Base-by-base conservation (phyloP, 2,329 filamentous ascomycete species). In the Daldinia sp. region DNA sequence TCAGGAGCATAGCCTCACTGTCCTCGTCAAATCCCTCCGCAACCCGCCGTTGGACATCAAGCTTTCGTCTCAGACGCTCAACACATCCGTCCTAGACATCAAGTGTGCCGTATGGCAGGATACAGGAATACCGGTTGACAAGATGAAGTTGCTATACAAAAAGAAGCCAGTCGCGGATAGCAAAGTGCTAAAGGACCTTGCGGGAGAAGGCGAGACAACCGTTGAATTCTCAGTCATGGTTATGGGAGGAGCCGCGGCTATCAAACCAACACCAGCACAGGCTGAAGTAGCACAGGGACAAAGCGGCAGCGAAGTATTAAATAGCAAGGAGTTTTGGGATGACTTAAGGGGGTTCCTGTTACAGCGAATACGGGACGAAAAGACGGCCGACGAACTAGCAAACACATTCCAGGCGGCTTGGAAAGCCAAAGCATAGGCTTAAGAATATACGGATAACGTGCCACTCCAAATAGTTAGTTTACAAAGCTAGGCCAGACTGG, bases 221-320 rank as follows among this genome's bases (percentile, higher is more conserved):
- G 81, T 94, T 0, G 93, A 97, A 76, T 89, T 98, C 66, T 87
- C 87, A 1, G 85, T 97, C 57, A 98, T 98, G 93, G 84, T 97
- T 17, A 87, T 97, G 74, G 91, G 90, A 2, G 93, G 92, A 11
- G 86, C 83, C 19, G 78, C 79, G 21, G 76, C 77, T n/a, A 70
- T 80, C 35, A 74, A 73, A n/a, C 75, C 75, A 15, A 71, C 77
- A 19, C 79, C 80, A 10, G 79, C 81, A 34, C 71, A 74, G 8
- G 75, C 78, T 49, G 80, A 75, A 30, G 69, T 77, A 39, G 83
- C 83, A 54, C 82, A 84, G 67, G 82, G 80, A 2, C 77, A 81
- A n/a, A 87, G 84, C 68, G 85, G 85, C 30, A 78, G 78, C 55
- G 85, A 85, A 25, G 83, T 90, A 17, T 74, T 96, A 67, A 80